Conservation (phyloP, 768 basidiomycete species). For the Crepidotus variabilis region DNA sequence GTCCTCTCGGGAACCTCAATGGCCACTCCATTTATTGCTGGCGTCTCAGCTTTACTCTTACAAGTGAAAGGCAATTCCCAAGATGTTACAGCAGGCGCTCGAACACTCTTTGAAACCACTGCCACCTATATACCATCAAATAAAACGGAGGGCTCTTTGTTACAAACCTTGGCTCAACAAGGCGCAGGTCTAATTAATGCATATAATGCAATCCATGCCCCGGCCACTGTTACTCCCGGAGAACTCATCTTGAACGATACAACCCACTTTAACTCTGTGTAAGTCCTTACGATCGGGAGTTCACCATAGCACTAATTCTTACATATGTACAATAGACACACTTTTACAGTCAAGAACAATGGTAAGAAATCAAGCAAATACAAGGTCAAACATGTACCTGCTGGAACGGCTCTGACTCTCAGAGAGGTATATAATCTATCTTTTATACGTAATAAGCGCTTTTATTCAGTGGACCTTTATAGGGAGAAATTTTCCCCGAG, state of each 20-base stretch:
- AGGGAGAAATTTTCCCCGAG: conserved; percentile 36
- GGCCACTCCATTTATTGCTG: conserved; percentile 38
- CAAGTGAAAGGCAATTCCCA: conserved; percentile 28
- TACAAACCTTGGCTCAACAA: conserved; percentile 49
- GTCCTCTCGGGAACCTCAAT: conserved; percentile 38
- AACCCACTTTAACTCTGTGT: conserved; percentile 42
- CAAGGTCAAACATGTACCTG: conserved; percentile 47
- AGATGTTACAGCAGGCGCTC: conserved; percentile 22
- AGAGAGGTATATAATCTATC: neutral
- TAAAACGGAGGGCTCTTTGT: conserved; percentile 41
- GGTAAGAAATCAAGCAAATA: conserved; percentile 38
- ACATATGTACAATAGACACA: conserved; percentile 31
- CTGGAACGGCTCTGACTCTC: conserved; percentile 49
- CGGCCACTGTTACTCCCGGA: conserved; percentile 46
- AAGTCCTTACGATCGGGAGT: conserved; percentile 17
- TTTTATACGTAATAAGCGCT: neutral
- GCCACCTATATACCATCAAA: conserved; percentile 38
- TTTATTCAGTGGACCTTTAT: neutral
- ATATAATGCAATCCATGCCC: conserved; percentile 49
- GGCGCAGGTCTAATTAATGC: conserved; percentile 56
- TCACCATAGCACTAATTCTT: neutral
- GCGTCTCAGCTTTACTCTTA: conserved; percentile 35
- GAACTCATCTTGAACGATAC: conserved; percentile 64
- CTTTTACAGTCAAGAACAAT: conserved; percentile 47
- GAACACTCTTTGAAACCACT: conserved; percentile 46